Base-by-base conservation (phyloP, 208 protist species). In the Acanthamoeba lenticulata region DNA sequence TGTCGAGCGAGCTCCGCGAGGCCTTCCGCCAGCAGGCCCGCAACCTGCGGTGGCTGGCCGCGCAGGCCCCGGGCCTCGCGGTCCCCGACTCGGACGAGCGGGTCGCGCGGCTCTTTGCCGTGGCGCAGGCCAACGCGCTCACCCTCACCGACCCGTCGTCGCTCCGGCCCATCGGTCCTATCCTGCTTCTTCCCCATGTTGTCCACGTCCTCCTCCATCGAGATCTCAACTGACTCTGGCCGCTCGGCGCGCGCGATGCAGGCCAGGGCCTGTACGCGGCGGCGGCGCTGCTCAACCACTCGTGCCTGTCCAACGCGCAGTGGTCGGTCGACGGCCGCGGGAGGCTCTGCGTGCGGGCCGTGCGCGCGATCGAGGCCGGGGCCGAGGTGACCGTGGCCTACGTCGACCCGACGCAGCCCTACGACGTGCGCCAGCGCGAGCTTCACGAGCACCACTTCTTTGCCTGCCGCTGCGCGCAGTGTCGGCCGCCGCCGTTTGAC, bases 51-150 rank as follows among this genome's bases (percentile, higher is more conserved):
- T 86, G 77, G 77, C 21, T 86, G 6, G 77, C 77, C 2, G 77
- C 77, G 3, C 77, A 86, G 0, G 77, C 42, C 7, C 77, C 40
- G 3, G 77, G 7, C n/a, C 6, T 86, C 3, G 44, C 77, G 4
- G 24, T 86, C 24, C 13, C 77, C 44, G 77, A 86, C 9, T 36
- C 77, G 2, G 77, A 86, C 44, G 44, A 86, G 34, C 9, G 29
- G 17, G 15, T 86, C 13, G 77, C 77, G 13, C 77, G 44, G 5
- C 77, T 86, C 77, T 86, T 86, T 17, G 38, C 77, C 2, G 44
- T 86, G 27, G 77, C 77, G 19, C 77, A 86, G 45, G 45, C 40
- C 45, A 86, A 86, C 45, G 44, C 77, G 40, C 77, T 86, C 77
- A 60, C 77, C 1, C 29, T 86, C 27, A 34, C 77, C 5, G 77